Evolutionary conservation across 495 filamentous ascomycete genomes (phyloP), one percentile per base, ranked within the genome.

Genomic region (Penicillium riverlandense): DNA sequence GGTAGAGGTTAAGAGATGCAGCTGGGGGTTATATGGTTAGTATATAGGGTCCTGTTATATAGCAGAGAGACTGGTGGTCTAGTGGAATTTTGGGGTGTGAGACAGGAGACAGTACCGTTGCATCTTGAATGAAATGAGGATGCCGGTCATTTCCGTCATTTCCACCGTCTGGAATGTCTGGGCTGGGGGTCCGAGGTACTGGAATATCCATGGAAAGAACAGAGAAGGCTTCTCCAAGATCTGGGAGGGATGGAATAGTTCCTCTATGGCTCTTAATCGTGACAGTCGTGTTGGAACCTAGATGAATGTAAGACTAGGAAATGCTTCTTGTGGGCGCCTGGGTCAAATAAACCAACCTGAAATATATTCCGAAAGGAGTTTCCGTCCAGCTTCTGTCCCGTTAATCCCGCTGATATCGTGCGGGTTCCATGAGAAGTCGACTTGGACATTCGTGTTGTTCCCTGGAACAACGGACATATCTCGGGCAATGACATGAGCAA

Each of bases 1-100:
- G 1, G 86, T 91, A 9, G 86, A 92, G 27, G 87, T 87, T 50
- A 88, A 76, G 49, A 98, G 54, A 65, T 96, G 88, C 56, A 88
- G 75, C 77, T 80, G 48, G 15, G 27, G 7, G 38, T 27, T 13
- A 3, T 22, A 22, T 22, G 22, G 22, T 22, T 22, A 22, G 4
- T 22, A 22, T 22, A 6, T 4, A 22, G 22, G 22, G 4, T 22
- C 4, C 22, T 4, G 3, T 22, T 22, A 22, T 3, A 22, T 22
- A 22, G 22, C n/a, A n/a, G 2, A 22, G 22, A 6, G 22, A 22
- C 22, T 0, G 22, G 22, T 22, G 22, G 22, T 22, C 22, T 6
- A 6, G 22, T 3, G 4, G 22, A 22, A 6, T 0, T 22, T 28
- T 8, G 52, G 42, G 49, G 50, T 35, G 53, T 48, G 22, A 61